Evolutionary conservation across 257 asterid genomes (phyloP), one percentile per base, ranked within the genome.

Genomic region (Rhazya stricta): DNA sequence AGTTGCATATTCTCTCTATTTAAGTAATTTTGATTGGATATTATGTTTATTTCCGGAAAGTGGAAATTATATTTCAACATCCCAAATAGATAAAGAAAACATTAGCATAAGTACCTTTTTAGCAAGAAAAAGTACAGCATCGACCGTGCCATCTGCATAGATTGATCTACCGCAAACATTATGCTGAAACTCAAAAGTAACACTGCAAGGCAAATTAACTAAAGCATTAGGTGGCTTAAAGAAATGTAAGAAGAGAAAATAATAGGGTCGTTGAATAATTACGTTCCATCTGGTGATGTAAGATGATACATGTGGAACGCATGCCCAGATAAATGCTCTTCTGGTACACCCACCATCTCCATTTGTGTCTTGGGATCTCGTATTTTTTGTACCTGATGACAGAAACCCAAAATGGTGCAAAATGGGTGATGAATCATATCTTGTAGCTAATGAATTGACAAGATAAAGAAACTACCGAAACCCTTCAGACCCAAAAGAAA

Each of bases 91-190:
- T 1, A 51, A 45, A 0, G 37, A 37, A 43, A 48, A 53, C 36
- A 51, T 18, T 32, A 67, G 42, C 27, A 37, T 12, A 4, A 72
- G 32, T 84, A 95, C 99, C 96, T 89, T 89, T 83, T 92, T 89
- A 32, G 97, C 89, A 18, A 94, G 96, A 80, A 94, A 94, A 77
- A 94, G 97, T 41, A 88, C 76, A 21, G 98, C 98, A 83, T 94
- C 99, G 46, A 95, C 96, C 1, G 98, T 92, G 13, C 99, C 98
- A 82, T 95, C 98, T 1, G 99, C 99, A 74, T 94, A 94, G 83
- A 94, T 94, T 62, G 98, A 94, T 88, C 99, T 86, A 71, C 98
- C 99, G 54, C 99, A 92, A 68, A 92, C 97, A 79, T 95, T 92
- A 86, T 92, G 99, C 85, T 92, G 96, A 81, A 92, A 91, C 88